These are phyloP conservation scores for Dichotomopilus funicola DNA, from an alignment of 2,329 filamentous ascomycete species.

Conservation along the genomic window DNA sequence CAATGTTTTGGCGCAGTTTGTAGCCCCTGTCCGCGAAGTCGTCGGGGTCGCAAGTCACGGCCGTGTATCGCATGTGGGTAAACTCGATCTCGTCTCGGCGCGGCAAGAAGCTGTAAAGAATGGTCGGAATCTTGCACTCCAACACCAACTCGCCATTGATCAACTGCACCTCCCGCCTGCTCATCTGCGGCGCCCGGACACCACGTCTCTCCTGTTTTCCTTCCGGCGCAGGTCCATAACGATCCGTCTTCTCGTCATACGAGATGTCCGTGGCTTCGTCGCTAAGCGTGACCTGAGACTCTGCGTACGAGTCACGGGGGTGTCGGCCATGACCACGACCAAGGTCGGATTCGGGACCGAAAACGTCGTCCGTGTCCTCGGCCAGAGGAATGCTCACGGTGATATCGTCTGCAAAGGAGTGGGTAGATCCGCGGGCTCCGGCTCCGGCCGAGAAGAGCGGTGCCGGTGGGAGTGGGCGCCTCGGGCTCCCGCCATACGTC, in stretches of 20 bases:
- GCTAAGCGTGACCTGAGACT: constrained; percentile 50
- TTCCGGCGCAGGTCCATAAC: constrained; percentile 81
- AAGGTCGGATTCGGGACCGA: constrained; percentile 54
- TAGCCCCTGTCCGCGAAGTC: constrained; percentile 86
- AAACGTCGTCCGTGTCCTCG: constrained; percentile 62
- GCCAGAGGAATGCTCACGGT: constrained; percentile 66
- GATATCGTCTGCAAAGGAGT: constrained; percentile 54
- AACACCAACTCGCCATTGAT: constrained; percentile 97
- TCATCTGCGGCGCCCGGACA: constrained; percentile 78
- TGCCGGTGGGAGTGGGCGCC: constrained; percentile 79
- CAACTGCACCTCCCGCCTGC: constrained; percentile 87
- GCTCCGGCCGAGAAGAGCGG: constrained; percentile 63
- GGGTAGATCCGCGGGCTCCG: constrained; percentile 36
- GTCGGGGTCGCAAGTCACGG: constrained; percentile 95
- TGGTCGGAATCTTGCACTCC: constrained; percentile 98
- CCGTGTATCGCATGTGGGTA: constrained; percentile 97
- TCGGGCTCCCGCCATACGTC: constrained; percentile 78
- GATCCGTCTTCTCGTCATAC: constrained; percentile 56
- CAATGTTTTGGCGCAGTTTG: constrained; percentile 86
- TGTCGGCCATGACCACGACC: constrained; percentile 45
- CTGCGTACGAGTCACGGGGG: constrained; percentile 52
- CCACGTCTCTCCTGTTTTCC: constrained; percentile 84
- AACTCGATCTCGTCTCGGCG: constrained; percentile 91
- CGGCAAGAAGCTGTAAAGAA: constrained; percentile 93
- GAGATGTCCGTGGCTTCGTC: constrained; percentile 30